phyloP scores from a whole-genome alignment of 2,329 filamentous ascomycete genomes.

The Neospermospora avenae region DNA sequence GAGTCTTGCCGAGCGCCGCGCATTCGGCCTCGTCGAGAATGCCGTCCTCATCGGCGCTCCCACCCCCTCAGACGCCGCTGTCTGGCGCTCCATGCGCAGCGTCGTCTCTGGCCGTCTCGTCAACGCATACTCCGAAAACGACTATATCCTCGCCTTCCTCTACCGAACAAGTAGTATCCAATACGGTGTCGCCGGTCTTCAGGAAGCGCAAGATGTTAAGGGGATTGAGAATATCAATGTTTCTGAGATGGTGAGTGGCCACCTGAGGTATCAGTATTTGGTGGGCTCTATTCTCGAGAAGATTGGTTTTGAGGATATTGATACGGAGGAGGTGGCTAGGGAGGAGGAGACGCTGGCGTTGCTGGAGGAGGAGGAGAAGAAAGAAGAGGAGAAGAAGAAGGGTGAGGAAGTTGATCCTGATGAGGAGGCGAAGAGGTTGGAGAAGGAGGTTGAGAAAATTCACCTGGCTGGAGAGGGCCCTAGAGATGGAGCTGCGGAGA shows the following conservation, averaged over 20 bases:
- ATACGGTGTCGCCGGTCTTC: conserved; percentile 78
- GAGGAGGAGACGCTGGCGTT: conserved; percentile 43
- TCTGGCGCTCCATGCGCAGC: conserved; percentile 74
- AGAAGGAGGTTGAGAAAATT: conserved; percentile 27
- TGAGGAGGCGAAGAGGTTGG: conserved; percentile 35
- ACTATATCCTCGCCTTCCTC: conserved; percentile 82
- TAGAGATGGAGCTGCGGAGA: conserved; percentile 32
- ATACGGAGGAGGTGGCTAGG: conserved; percentile 43
- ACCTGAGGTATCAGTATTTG: conserved; percentile 67
- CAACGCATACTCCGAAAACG: conserved; percentile 85
- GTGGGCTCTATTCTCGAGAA: conserved; percentile 63
- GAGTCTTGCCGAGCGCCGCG: conserved; percentile 70
- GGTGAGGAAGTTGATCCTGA: conserved; percentile 29
- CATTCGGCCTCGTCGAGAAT: conserved; percentile 80
- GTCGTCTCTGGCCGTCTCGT: conserved; percentile 80
- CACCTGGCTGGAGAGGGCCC: conserved; percentile 19
- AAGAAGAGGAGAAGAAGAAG: conserved; percentile 32
- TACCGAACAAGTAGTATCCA: conserved; percentile 83
- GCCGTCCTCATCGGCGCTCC: conserved; percentile 82
- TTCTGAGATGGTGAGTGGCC: conserved; percentile 62
- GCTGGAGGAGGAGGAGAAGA: conserved; percentile 43
- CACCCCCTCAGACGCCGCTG: conserved; percentile 64
- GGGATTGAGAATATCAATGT: conserved; percentile 62
- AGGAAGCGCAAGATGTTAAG: conserved; percentile 64
- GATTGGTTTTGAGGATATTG: conserved; percentile 59